Evolutionary conservation across 2,329 filamentous ascomycete species (phyloP).

Genomic region (Colletotrichum ledebouriae): DNA sequence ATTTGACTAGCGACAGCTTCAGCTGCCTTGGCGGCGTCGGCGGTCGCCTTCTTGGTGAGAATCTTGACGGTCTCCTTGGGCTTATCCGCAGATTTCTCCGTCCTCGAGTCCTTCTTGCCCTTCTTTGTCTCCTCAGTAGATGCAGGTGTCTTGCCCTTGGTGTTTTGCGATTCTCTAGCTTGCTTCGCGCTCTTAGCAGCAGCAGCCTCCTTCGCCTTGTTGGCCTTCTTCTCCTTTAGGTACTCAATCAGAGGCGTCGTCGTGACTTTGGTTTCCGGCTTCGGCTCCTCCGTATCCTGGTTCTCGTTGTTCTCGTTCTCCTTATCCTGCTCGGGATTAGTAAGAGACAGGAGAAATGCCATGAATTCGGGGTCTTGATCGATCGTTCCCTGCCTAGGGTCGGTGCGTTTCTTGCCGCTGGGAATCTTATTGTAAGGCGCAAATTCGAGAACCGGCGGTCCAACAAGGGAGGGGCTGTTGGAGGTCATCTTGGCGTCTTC

Average conservation of each 20-base stretch:
- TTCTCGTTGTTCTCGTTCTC: conserved; percentile 61
- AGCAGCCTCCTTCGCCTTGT: conserved; percentile 70
- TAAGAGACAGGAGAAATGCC: conserved; percentile 88
- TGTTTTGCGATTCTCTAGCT: conserved; percentile 63
- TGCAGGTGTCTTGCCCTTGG: conserved; percentile 60
- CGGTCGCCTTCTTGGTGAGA: conserved; percentile 69
- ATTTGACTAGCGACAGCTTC: conserved; percentile 58
- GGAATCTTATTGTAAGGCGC: conserved; percentile 88
- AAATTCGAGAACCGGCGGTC: conserved; percentile 84
- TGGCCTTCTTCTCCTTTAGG: conserved; percentile 91
- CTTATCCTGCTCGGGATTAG: conserved; percentile 71
- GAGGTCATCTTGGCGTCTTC: conserved; percentile 85
- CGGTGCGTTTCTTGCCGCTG: conserved; percentile 78
- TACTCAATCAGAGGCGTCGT: conserved; percentile 93
- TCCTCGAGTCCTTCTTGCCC: conserved; percentile 71
- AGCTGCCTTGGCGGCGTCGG: conserved; percentile 63
- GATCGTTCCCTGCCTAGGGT: conserved; percentile 92
- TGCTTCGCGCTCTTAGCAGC: conserved; percentile 70
- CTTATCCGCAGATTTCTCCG: conserved; percentile 63
- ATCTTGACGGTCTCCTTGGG: conserved; percentile 74
- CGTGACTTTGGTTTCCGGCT: conserved; percentile 72
- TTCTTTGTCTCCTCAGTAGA: conserved; percentile 63
- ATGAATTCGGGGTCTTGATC: conserved; percentile 98
- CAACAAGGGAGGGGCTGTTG: conserved; percentile 79
- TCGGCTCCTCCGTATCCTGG: conserved; percentile 62